Percentiles rank a stretch among this genome's conserved stretches.
These are phyloP conservation scores for Sordariomycetes sp. DNA, from an alignment of 2,329 filamentous ascomycete genomes.

Conservation along the genomic window DNA sequence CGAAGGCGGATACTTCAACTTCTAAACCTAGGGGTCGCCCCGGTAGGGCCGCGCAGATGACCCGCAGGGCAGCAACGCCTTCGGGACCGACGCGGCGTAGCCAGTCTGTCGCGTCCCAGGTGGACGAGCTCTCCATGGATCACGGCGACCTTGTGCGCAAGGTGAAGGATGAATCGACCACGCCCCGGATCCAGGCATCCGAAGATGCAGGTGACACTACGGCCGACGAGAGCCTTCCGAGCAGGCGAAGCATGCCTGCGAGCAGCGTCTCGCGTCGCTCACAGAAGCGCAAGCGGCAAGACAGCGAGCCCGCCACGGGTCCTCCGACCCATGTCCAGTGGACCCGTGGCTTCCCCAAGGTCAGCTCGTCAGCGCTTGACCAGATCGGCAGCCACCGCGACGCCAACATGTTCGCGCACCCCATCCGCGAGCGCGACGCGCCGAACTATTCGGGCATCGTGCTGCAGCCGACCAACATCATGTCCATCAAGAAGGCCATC, in stretches of 20 bases:
- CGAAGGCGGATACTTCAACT: conserved; percentile 7
- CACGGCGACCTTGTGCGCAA: conserved; percentile 24
- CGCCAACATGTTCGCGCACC: conserved; percentile 69
- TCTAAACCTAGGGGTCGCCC: background rate
- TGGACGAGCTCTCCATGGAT: conserved; percentile 37
- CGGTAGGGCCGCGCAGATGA: background rate
- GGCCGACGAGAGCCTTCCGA: conserved; percentile 38
- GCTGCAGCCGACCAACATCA: conserved; percentile 65
- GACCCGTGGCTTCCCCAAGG: conserved; percentile 65
- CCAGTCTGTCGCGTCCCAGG: conserved; percentile 33
- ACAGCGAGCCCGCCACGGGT: conserved; percentile 34
- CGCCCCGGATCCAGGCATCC: conserved; percentile 31
- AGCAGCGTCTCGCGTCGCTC: conserved; percentile 24
- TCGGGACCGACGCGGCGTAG: conserved; percentile 24
- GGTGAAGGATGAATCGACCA: conserved; percentile 50
- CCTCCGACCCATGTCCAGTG: conserved; percentile 61
- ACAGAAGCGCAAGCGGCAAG: conserved; percentile 48
- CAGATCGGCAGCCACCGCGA: conserved; percentile 68
- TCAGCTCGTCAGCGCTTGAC: conserved; percentile 62
- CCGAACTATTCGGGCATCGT: conserved; percentile 68
- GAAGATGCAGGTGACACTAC: conserved; percentile 47
- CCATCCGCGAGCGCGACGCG: conserved; percentile 63
- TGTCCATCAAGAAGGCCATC: conserved; percentile 65
- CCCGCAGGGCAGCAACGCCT: conserved; percentile 3
- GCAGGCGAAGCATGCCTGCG: conserved; percentile 24